phyloP scores from a whole-genome alignment of 2,329 filamentous ascomycete species.

The Cephalotrichum gorgonifer region DNA sequence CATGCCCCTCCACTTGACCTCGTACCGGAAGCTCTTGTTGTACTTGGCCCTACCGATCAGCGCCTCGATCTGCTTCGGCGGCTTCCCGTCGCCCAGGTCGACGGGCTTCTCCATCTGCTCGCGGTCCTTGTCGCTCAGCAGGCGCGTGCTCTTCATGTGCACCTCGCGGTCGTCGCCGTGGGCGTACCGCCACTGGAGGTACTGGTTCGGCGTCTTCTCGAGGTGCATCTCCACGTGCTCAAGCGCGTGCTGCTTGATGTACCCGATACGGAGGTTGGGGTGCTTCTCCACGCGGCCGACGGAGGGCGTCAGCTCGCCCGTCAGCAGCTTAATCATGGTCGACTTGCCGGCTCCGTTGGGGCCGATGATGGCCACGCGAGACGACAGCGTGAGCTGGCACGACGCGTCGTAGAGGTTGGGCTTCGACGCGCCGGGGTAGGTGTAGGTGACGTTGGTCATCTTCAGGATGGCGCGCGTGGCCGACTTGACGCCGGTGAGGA shows the following conservation, averaged over 20 bases:
- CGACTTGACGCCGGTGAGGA: conserved; percentile 90
- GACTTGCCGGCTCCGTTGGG: conserved; percentile 98
- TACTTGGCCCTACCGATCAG: conserved; percentile 95
- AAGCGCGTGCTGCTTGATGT: conserved; percentile 98
- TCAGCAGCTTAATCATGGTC: conserved; percentile 93
- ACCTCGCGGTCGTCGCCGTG: conserved; percentile 97
- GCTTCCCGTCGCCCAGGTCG: conserved; percentile 74
- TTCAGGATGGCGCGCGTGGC: conserved; percentile 87
- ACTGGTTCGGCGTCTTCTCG: conserved; percentile 98
- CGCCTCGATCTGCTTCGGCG: conserved; percentile 67
- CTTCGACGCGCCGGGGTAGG: conserved; percentile 84
- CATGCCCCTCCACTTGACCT: conserved; percentile 88
- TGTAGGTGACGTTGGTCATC: conserved; percentile 84
- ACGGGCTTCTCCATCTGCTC: conserved; percentile 86
- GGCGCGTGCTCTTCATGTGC: conserved; percentile 92
- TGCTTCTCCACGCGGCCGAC: conserved; percentile 91
- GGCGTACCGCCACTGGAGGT: conserved; percentile 96
- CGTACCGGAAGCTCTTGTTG: conserved; percentile 99
- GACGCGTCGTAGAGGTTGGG: conserved; percentile 81
- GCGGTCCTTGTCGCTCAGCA: conserved; percentile 74
- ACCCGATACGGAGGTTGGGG: conserved; percentile 95
- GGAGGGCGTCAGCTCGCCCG: conserved; percentile 79
- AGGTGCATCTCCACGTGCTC: conserved; percentile 99
- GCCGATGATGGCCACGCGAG: conserved; percentile 90
- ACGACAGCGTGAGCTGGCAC: conserved; percentile 81